Evolutionary conservation across 1,284 basidiomycete species (phyloP).

Genomic region (Ceratobasidium sp.): DNA sequence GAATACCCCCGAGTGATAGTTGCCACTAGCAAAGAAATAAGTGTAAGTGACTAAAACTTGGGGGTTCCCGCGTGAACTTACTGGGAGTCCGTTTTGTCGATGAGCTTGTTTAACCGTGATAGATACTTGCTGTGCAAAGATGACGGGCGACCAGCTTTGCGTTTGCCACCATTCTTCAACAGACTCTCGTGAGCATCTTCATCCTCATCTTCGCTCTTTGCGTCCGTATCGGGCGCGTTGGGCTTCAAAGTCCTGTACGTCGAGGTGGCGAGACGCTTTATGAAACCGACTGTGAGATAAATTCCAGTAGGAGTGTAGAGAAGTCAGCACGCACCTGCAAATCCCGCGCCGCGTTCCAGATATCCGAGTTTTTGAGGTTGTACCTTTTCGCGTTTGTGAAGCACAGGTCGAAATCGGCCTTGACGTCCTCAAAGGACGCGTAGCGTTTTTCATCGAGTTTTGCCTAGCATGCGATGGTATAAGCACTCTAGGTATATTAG

Average conservation of each 20-base stretch:
- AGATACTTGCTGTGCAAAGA: slow-evolving; percentile 68
- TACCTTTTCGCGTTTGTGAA: slow-evolving; percentile 92
- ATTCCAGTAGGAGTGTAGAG: not conserved
- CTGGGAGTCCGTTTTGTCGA: slow-evolving; percentile 74
- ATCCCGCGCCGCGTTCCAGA: slow-evolving; percentile 85
- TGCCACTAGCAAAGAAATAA: slow-evolving; percentile 64
- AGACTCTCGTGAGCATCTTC: slow-evolving; percentile 58
- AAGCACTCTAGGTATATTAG: slow-evolving; percentile 1
- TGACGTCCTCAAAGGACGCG: slow-evolving; percentile 75
- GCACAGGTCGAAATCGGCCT: slow-evolving; percentile 85
- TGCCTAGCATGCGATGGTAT: slow-evolving; percentile 53
- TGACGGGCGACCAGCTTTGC: slow-evolving; percentile 67
- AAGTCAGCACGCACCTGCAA: slow-evolving; percentile 63
- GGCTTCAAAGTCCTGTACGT: slow-evolving; percentile 15
- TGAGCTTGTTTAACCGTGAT: slow-evolving; percentile 70
- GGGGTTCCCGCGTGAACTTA: slow-evolving; percentile 57
- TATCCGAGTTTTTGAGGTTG: slow-evolving; percentile 87
- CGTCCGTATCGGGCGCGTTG: slow-evolving; percentile 42
- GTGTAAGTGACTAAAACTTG: slow-evolving; percentile 15
- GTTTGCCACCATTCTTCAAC: slow-evolving; percentile 59
- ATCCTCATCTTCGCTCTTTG: slow-evolving; percentile 58
- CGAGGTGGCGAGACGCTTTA: slow-evolving; percentile 16
- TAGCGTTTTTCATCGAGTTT: slow-evolving; percentile 77
- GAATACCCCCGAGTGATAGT: slow-evolving; percentile 79
- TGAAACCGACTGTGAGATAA: not conserved